Evolutionary conservation across 805 yeast species (phyloP), one percentile per base, ranked within the genome.

Genomic region (Hanseniaspora lindneri): DNA sequence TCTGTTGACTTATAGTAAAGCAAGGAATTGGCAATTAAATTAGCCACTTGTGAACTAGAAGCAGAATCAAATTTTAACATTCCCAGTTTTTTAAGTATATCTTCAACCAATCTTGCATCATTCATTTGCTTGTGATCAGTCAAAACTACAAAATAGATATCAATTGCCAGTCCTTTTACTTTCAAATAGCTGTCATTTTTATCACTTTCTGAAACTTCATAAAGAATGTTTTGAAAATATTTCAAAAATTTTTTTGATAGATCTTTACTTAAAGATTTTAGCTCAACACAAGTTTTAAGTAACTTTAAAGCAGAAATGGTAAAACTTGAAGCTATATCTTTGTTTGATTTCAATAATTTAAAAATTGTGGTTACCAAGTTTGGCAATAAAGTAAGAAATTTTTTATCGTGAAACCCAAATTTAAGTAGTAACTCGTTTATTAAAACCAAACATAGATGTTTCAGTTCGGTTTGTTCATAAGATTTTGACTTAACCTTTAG

Each of bases 351-450:
- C 40, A 54, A 54, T 46, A 66, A 66, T 50, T 66, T 68, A 20
- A 69, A 39, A 19, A 62, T 56, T 51, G 64, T 67, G 47, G 66
- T 55, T 5, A 64, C 39, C 1, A 58, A 49, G 7, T 62, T 46
- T 14, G 63, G 43, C 3, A 67, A 32, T 4, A 64, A 50, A 6
- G 72, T 67, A 1, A 60, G 56, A 34, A 67, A 57, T 1, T 71
- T 63, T 5, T 61, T 56, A 2, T 68, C 51, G 10, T 61, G 61
- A 11, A 59, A 57, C 1, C 65, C 63, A 54, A 63, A 67, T 1
- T 54, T 48, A 49, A 65, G 65, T 48, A 63, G 61, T 3, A 67
- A 47, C 16, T 58, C 61, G 0, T 54, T 54, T 13, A 68, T 54
- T 1, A 61, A 47, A 0, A 59, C 60, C 33, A 54, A 54, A 7